Evolutionary conservation across 192 early-diverging fungal genomes (phyloP), one percentile per base, ranked within the genome.

Genomic region (Rhizoclosmatium sp.): DNA sequence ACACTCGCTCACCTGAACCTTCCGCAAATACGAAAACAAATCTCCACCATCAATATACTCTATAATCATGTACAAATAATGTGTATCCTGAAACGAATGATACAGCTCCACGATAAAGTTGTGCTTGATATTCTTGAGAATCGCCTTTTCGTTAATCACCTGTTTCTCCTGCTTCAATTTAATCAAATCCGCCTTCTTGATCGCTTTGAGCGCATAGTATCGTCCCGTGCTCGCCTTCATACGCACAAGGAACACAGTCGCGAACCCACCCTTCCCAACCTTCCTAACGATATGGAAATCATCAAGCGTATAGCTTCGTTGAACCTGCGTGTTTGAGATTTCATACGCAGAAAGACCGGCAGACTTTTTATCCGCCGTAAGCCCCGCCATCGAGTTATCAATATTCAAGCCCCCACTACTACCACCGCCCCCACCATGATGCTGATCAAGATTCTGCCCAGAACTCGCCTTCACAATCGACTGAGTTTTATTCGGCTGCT

Each of bases 31-130:
- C 12, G 84, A 80, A 71, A 90, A 89, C 45, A 90, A 73, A 51
- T 90, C 89, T 2, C 89, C 89, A 1, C 89, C 89, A n/a, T 84
- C 83, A 49, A 89, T 85, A 75, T 85, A 90, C 71, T 90, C 88
- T 79, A 89, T 81, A 47, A 89, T 84, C 82, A 90, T 87, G 68
- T 86, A 90, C 40, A 90, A 75, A 77, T 87, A 79, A 9, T 80
- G 78, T 47, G 83, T 74, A 16, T 82, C 83, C 70, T 90, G 89
- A 76, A 90, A 90, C 42, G 89, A 86, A 47, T 81, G 79, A 74
- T 83, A 88, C 10, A 90, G 69, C 76, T 89, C 86, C 16, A 90
- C 86, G 39, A 90, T 81, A 54, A 89, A 85, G n/a, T 82, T 78
- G 78, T 86, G 86, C 21, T 75, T 83, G 76, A 88, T 79, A 45